These are phyloP conservation scores for Aspergillus pseudotamarii DNA, from an alignment of 2,329 filamentous ascomycete species.

Conservation along the genomic window DNA sequence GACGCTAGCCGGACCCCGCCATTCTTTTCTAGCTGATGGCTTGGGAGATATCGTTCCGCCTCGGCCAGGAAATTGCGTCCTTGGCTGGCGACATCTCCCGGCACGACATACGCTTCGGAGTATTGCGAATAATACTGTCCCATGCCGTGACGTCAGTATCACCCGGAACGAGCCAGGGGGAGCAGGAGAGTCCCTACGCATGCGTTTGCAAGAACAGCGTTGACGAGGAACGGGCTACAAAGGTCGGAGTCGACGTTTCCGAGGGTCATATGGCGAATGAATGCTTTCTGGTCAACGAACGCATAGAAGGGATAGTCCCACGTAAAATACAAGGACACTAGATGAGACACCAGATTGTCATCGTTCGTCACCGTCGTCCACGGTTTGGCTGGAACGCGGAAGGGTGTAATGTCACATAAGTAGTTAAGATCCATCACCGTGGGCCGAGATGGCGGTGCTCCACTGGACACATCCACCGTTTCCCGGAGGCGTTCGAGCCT, in stretches of 20 bases:
- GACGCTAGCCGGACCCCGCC: conserved; percentile 20
- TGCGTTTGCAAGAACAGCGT: conserved; percentile 71
- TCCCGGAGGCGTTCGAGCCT: background rate
- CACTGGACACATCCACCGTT: background rate
- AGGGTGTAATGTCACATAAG: background rate
- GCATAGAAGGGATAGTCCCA: conserved; percentile 93
- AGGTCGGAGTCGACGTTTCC: conserved; percentile 60
- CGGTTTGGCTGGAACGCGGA: conserved; percentile 41
- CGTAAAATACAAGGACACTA: conserved; percentile 89
- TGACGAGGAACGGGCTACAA: conserved; percentile 81
- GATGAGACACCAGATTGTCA: conserved; percentile 72
- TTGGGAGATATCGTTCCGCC: conserved; percentile 24
- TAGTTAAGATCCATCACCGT: background rate
- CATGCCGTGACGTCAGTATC: background rate
- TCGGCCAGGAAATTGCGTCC: conserved; percentile 30
- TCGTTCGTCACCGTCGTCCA: conserved; percentile 84
- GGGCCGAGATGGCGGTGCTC: background rate
- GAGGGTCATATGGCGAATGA: conserved; percentile 54
- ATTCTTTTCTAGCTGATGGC: conserved; percentile 16
- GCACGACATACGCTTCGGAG: conserved; percentile 29
- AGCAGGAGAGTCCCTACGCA: conserved; percentile 22
- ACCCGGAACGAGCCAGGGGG: too few species aligned
- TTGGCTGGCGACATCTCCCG: conserved; percentile 30
- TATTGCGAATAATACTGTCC: conserved; percentile 30
- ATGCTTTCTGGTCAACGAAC: conserved; percentile 76